phyloP scores from a whole-genome alignment of 306 rosid genomes.

The Psophocarpus tetragonolobus region DNA sequence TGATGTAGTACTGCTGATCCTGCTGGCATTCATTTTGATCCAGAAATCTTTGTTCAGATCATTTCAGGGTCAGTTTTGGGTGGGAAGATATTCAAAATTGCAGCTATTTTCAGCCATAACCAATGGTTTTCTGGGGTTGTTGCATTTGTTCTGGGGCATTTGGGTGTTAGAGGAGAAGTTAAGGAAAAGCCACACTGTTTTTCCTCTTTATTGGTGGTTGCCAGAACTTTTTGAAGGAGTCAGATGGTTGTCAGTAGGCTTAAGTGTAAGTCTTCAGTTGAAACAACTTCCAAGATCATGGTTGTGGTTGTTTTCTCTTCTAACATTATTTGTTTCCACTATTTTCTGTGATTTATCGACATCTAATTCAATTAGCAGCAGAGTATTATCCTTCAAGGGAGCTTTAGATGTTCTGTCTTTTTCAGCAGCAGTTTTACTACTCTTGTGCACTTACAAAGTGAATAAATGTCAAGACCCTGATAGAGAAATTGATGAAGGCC shows the following conservation, averaged over 20 bases:
- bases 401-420: not conserved
- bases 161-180: not conserved
- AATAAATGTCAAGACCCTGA: not conserved
- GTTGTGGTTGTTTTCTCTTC: not conserved
- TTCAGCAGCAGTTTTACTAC: not conserved
- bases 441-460: not conserved
- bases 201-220: not conserved
- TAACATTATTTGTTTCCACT: not conserved
- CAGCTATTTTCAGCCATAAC: no score
- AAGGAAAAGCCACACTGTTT: not conserved
- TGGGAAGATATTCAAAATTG: no score
- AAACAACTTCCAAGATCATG: not conserved
- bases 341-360: not conserved
- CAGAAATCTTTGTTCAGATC: no score
- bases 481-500: not conserved
- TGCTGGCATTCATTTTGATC: no score
- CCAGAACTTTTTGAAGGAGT: not conserved
- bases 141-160: no score
- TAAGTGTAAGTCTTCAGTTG: not conserved
- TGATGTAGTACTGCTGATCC: no score
- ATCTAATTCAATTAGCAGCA: not conserved
- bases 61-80: no score
- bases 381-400: not conserved
- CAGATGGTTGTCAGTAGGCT: not conserved
- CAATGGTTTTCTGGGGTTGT: no score